Base-by-base conservation (phyloP, 371 early-diverging fungal species). In the Mortierella polycephala region DNA sequence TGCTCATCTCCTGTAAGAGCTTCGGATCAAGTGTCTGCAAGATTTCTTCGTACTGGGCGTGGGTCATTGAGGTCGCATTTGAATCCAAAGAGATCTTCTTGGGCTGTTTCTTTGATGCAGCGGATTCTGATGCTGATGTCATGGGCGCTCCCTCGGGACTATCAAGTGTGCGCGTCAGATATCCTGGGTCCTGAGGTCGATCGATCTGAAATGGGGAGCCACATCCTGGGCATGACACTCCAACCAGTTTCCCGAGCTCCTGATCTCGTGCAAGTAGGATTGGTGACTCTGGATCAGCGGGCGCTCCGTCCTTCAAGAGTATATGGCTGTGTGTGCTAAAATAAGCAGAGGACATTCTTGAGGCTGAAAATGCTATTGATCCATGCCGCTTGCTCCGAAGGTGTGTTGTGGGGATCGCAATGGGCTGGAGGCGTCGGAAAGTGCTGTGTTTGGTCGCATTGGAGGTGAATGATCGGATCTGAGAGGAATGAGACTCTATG, bases 201-300 rank as follows among this genome's bases (percentile, higher is more conserved):
- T 59, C 57, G 20, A 46, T 67, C 49, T 79, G 80, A 56, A 79
- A 79, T 3, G 66, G 53, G 1, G 69, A 57, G 8, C 80, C 80
- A 44, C 80, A 79, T 57, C 80, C 80, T 3, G 80, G 80, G 57
- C 80, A 79, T 21, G 74, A 63, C 7, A 56, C 12, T 20, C 80
- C 80, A 7, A 79, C 60, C 6, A 79, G 23, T 4, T 54, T 46
- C 40, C 46, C 57, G 30, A 65, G 42, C 10, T 65, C 44, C 18
- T 18, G 51, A 21, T 51, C 51, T 51, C 18, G 51, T n/a, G 47
- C 16, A n/a, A 12, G 51, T 13, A 18, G 20, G 3, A 18, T 18
- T n/a, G 20, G 20, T 18, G 14, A 47, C 4, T n/a, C 47, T 47
- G 47, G 47, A 47, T n/a, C 47, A 5, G 11, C 47, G n/a, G 47